Evolutionary conservation across 331 rosid species (phyloP), one percentile per base, ranked within the genome.

Genomic region (Telfairia occidentalis): DNA sequence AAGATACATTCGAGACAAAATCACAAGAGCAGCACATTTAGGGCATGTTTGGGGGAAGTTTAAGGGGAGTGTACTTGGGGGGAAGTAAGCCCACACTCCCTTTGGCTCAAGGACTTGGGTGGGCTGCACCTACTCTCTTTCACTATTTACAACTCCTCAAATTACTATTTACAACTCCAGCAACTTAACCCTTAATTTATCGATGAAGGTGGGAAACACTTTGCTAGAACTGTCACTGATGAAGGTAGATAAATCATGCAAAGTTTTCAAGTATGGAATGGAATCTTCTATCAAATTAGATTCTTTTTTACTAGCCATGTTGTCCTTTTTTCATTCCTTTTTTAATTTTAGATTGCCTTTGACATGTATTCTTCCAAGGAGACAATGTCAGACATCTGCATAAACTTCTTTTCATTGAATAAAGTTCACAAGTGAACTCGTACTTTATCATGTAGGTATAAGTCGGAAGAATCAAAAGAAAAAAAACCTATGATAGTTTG

Each of bases 371-470:
- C 83, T 83, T 84, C 55, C 85, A 93, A 97, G 99, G 99, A 80
- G 99, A 97, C 85, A 88, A 83, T 53, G 97, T 95, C 74, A 90
- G 81, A 65, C 99, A 95, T 84, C 91, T 95, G 71, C 99, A 95
- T 81, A 92, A 89, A 75, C 82, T 92, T 83, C 97, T 95, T 80
- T 81, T 89, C 71, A 86, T 95, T 78, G 99, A 86, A 83, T 90
- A 97, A 75, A 95, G 99, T 76, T 84, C 97, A 5, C 97, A 90
- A 96, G 99, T 92, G 82, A 82, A 42, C 45, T 59, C 42, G 75
- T 64, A 37, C 45, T 52, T 74, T 29, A 29, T 77, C 76, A 64
- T 21, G 11, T 81, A 45, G 18, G 30, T 11, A 12, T 61, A 24
- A 5, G 30, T 60, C 28, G 64, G 64, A 57, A 57, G 9, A 11